Evolutionary conservation across 208 protist genomes (phyloP), one percentile per base, ranked within the genome.

Genomic region (Trichomonas gallinae): DNA sequence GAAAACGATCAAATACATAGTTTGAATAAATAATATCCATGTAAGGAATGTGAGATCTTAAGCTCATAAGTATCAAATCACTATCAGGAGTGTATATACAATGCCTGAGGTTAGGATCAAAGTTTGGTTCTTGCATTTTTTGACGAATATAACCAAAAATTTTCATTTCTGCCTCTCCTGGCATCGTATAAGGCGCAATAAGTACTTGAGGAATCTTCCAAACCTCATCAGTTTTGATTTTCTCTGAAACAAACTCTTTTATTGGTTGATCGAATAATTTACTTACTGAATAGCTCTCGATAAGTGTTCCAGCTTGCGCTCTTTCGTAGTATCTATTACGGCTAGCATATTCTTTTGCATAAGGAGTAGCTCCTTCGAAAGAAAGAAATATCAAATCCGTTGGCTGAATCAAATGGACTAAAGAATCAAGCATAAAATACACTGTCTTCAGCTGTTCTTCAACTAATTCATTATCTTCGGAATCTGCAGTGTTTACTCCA

Each of bases 11-110:
- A n/a, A 81, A 15, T 45, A 13, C 11, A n/a, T 96, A 8, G 2
- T 63, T 87, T 31, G 8, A 0, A 98, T 38, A 98, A 26, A n/a
- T n/a, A 8, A 72, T 26, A n/a, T 72, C 58, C 11, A 72, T 72
- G 21, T 72, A n/a, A 31, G 58, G 58, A 26, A 72, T 72, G 26
- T 72, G 58, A n/a, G 58, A 72, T 31, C 58, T 8, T 6, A 72
- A 26, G 26, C 11, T 31, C 58, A 72, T 72, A 17, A 72, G 58
- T 6, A 72, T 72, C 26, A 72, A 72, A 72, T 72, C 58, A 72
- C 58, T 72, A n/a, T 72, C 58, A n/a, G 58, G 21, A 31, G 58
- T 72, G 26, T n/a, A 72, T 6, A 72, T 72, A 26, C 58, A 72
- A 72, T 72, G 58, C 2, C 58, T 6, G 2, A n/a, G 6, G 21